A percentile compares a stretch with the other conserved stretches of the same genome.
These are phyloP conservation scores for Neurospora sp. DNA, from an alignment of 495 filamentous ascomycete species.

Conservation along the genomic window DNA sequence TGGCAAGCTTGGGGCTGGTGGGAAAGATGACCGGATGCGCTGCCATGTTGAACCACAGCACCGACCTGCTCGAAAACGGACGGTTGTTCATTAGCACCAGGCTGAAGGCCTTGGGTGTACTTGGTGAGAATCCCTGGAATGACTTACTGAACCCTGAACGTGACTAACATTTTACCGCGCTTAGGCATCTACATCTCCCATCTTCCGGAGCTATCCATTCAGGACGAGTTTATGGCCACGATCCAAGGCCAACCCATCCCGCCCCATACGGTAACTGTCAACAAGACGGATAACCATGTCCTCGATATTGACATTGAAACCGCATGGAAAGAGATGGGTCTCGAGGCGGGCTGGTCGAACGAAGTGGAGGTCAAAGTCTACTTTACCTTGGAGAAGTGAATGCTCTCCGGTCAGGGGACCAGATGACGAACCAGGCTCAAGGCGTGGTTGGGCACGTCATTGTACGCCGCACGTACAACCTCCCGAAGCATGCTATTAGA, in stretches of 20 bases:
- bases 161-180: neutral
- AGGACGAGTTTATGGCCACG: constrained; percentile 62
- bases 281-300: constrained; percentile 44
- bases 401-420: neutral
- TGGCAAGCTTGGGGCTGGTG: constrained; percentile 71
- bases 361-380: constrained; percentile 67
- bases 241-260: constrained; percentile 64
- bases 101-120: constrained; percentile 70
- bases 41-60: constrained; percentile 53
- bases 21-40: constrained; percentile 86
- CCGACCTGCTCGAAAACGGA: constrained; percentile 47
- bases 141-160: neutral
- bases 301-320: constrained; percentile 65
- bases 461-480: neutral
- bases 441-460: neutral
- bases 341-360: constrained; percentile 72
- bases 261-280: constrained; percentile 50
- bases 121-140: constrained; percentile 44
- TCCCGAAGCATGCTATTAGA: neutral
- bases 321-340: constrained; percentile 69
- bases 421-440: neutral
- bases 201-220: constrained; percentile 47
- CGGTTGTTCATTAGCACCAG: constrained; percentile 50
- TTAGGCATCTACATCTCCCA: constrained; percentile 63
- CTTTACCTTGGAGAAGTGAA: constrained; percentile 20